Percentiles rank a stretch among this genome's conserved stretches.
phyloP scores from a whole-genome alignment of 1,284 basidiomycete genomes.

The Sphagnurus paluster region DNA sequence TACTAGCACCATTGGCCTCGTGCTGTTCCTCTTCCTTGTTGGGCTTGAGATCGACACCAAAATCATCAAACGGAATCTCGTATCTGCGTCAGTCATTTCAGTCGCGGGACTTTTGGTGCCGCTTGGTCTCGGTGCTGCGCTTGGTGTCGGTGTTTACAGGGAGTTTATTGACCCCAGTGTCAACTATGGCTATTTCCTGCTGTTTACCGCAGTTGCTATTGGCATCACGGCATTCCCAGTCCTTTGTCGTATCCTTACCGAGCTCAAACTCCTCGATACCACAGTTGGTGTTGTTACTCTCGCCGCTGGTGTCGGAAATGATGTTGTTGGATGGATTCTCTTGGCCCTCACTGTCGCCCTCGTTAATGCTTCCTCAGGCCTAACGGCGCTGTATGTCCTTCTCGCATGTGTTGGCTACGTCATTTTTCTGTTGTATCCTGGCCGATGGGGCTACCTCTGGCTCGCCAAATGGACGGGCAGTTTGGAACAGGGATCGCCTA shows the following conservation, averaged over 20 bases:
- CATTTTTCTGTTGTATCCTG: slow-evolving; percentile 70
- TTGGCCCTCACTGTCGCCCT: slow-evolving; percentile 87
- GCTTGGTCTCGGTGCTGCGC: slow-evolving; percentile 82
- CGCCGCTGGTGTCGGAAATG: slow-evolving; percentile 90
- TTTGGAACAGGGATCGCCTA: slow-evolving; percentile 73
- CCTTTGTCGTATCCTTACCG: slow-evolving; percentile 85
- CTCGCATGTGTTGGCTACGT: slow-evolving; percentile 76
- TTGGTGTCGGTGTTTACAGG: slow-evolving; percentile 83
- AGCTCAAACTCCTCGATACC: slow-evolving; percentile 81
- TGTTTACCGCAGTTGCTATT: slow-evolving; percentile 89
- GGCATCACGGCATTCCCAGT: slow-evolving; percentile 93
- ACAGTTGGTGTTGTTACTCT: slow-evolving; percentile 86
- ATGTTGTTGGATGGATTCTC: slow-evolving; percentile 76
- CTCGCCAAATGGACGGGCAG: slow-evolving; percentile 71
- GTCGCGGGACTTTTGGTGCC: slow-evolving; percentile 74
- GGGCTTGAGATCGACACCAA: slow-evolving; percentile 86
- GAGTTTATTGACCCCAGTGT: slow-evolving; percentile 69
- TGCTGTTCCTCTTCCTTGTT: slow-evolving; percentile 89
- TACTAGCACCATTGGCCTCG: slow-evolving; percentile 85
- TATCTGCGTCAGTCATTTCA: slow-evolving; percentile 54
- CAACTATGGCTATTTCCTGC: slow-evolving; percentile 82
- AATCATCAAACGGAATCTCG: slow-evolving; percentile 63
- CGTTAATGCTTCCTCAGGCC: slow-evolving; percentile 76
- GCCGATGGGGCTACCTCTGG: slow-evolving; percentile 65
- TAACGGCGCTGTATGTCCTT: slow-evolving; percentile 83